Conservation (phyloP, 306 rosid species). For the Hippophae gyantsensis region DNA sequence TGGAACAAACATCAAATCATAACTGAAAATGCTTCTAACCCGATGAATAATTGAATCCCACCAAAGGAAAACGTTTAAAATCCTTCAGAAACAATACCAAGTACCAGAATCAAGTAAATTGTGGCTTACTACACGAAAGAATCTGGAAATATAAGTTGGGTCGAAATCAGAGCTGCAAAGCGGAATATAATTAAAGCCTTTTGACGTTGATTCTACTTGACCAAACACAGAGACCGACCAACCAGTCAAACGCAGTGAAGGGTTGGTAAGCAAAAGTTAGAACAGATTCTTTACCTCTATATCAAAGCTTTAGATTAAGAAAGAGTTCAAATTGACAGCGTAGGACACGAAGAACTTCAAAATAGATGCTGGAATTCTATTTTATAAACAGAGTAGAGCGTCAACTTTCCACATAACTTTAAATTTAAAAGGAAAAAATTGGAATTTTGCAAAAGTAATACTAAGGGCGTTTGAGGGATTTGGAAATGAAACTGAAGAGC, state of each 20-base stretch:
- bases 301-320: background rate
- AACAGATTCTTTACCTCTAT: background rate
- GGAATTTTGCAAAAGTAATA: no score
- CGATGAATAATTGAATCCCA: conserved; percentile 18
- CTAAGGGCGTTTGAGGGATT: no score
- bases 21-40: background rate
- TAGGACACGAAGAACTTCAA: no score
- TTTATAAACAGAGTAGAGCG: no score
- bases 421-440: no score
- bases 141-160: conserved; percentile 13
- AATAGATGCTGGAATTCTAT: no score
- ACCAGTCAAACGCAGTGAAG: background rate
- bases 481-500: no score
- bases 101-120: conserved; percentile 12
- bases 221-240: background rate
- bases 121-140: background rate
- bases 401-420: no score
- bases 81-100: conserved; percentile 6
- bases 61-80: conserved; percentile 12
- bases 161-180: background rate
- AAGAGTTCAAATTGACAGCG: background rate
- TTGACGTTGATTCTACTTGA: background rate
- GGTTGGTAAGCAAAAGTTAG: background rate
- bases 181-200: background rate
- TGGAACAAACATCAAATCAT: conserved; percentile 2